Evolutionary conservation across 2,329 filamentous ascomycete genomes (phyloP), one percentile per base, ranked within the genome.

Genomic region (Teratosphaeria zuluensis): DNA sequence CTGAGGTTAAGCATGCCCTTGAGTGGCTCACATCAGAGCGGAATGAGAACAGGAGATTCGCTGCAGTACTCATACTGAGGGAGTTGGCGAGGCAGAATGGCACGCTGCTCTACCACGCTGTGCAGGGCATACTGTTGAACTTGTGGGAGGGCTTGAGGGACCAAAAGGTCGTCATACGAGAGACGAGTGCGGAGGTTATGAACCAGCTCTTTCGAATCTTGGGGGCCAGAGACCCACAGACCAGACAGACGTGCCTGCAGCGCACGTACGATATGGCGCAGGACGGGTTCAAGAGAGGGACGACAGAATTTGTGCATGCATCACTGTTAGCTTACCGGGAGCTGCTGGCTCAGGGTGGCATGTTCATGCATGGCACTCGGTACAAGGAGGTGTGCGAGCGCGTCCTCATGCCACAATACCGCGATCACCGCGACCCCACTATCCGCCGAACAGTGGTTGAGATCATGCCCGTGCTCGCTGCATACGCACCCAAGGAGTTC

Each of bases 21-120:
- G 94, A 99, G 76, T 97, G 92, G 89, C 83, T 99, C 59, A 92
- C 97, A 71, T 92, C 92, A 54, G 95, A 97, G 72, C 84, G 92
- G 64, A 86, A 95, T 66, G 94, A 99, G 76, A 92, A 92, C 71
- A 84, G 92, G 66, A 84, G 94, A 66, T 96, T 97, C 71, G 92
- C 92, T 59, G 92, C 94, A 19, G 92, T 96, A 7, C 82, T 99
- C 28, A 87, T 96, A 33, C 82, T 99, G 57, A 85, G 92, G 59
- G 94, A 99, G 72, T 81, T 99, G 59, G 91, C 92, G 6, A 86
- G 89, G 66, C 95, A 94, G 72, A 95, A 92, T 2, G 92, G 92
- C 3, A 99, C 94, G 0, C 81, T 99, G 58, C 91, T 99, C 77
- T 99, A 96, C 75, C 86, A 89, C 63, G 97, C 95, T 75, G 92